A percentile compares a stretch with the other conserved stretches of the same genome.
These are phyloP conservation scores for Lichtheimia ramosa DNA, from an alignment of 371 early-diverging fungal genomes.

Conservation along the genomic window DNA sequence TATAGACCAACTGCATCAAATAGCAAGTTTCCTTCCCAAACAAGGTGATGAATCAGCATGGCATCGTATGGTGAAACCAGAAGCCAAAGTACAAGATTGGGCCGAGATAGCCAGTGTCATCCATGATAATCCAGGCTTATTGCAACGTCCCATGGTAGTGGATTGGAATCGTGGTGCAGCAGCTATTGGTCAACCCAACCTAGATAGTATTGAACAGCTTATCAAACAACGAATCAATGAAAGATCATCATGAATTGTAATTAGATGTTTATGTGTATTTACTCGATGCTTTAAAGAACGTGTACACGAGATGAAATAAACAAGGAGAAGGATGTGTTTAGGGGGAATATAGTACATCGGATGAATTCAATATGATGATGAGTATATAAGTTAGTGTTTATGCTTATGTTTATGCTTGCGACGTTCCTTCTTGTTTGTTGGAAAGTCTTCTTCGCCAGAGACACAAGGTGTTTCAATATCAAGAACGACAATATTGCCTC, in stretches of 20 bases:
- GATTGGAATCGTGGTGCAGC: constrained; percentile 43
- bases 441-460: constrained; percentile 15
- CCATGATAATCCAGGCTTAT: constrained; percentile 11
- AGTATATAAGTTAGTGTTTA: neutral
- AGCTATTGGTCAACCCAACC: constrained; percentile 28
- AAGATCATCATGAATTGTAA: neutral
- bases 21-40: constrained; percentile 15
- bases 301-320: neutral
- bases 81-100: constrained; percentile 15
- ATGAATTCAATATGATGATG: neutral
- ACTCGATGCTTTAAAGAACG: neutral
- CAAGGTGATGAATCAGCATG: constrained; percentile 7
- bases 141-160: constrained; percentile 42
- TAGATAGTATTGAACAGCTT: constrained; percentile 18
- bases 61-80: constrained; percentile 13
- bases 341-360: neutral
- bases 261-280: too few species aligned
- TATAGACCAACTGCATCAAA: constrained; percentile 20
- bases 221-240: constrained; percentile 2
- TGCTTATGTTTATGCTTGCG: neutral
- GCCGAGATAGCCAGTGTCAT: constrained; percentile 10
- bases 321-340: neutral
- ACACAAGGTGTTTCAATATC: constrained; percentile 10
- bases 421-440: constrained; percentile 7
- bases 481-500: constrained; percentile 24